Base-by-base conservation (phyloP, 176 grass and related monocot genomes). In the Carex kokanica region DNA sequence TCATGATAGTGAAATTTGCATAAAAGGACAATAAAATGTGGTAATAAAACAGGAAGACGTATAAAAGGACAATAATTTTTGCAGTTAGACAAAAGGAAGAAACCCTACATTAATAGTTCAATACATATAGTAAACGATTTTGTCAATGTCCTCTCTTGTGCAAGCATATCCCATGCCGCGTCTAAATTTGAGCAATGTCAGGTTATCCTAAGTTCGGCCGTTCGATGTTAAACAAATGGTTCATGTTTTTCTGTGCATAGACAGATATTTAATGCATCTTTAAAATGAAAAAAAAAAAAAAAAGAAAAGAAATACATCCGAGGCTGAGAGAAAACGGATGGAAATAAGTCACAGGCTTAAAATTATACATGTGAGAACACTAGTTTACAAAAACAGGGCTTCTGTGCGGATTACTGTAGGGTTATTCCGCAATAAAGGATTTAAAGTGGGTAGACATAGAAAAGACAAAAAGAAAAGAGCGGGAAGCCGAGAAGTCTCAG, bases 401-500 rank as follows among this genome's bases (percentile, higher is more conserved):
- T 32, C 1, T 66, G 3, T 34, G 45, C 21, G 5, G n/a, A 16
- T 1, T 74, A 27, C 24, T 17, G 24, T 8, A 12, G 73, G 23
- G 2, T 32, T 8, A 32, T 55, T 53, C 55, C 23, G 2, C 24
- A 77, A 77, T 29, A 77, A 29, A 27, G 5, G 73, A 55, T 31
- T 55, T 77, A 31, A 31, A 56, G 15, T 8, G 51, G 51, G 51
- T 56, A n/a, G 17, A 0, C 0, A 9, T 32, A 56, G 20, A 78
- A 78, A 78, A 17, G 0, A 16, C 15, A 32, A 54, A 78, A 31
- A 31, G n/a, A 78, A 56, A 78, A 56, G 6, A 31, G 73, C 51
- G 25, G 73, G 73, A 78, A 78, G 73, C 51, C 51, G 24, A 24
- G 73, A 78, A 56, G 73, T 78, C 73, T 4, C 25, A 17, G 15